Conservation (phyloP, 1,284 basidiomycete genomes). For the Melampsora americana region DNA sequence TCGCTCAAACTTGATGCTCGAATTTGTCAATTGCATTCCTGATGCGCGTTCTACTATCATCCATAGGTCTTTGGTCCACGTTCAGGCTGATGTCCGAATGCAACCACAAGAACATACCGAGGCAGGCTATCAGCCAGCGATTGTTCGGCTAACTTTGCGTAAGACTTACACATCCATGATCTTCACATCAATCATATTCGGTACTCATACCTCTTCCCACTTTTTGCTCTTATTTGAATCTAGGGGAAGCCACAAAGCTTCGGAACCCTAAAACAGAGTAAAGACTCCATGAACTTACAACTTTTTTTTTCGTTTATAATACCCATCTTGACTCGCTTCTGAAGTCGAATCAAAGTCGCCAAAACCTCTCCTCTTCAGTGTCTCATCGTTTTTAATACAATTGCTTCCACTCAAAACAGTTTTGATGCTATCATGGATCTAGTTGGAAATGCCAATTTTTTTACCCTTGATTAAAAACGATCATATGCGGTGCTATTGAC, state of each 20-base stretch:
- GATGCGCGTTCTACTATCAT: background rate
- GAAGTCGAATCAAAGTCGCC: no score
- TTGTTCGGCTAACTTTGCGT: conserved; percentile 35
- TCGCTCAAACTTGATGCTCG: background rate
- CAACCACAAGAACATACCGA: conserved; percentile 34
- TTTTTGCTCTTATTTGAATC: background rate
- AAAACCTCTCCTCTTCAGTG: no score
- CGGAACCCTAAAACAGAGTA: conserved; percentile 34
- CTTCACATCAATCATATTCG: background rate
- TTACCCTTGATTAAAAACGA: no score
- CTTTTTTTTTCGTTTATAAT: no score
- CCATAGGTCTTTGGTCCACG: conserved; percentile 34
- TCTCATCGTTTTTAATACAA: no score
- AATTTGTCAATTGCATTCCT: background rate
- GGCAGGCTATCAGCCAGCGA: conserved; percentile 13
- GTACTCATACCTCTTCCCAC: background rate
- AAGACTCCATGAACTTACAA: no score
- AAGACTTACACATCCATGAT: background rate
- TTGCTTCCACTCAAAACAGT: no score
- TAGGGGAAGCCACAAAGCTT: conserved; percentile 36
- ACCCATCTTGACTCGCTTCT: no score
- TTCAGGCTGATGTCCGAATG: conserved; percentile 40
- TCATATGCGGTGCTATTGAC: no score
- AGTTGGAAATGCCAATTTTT: no score
- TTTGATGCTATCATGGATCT: no score